Conservation (phyloP, 2,329 filamentous ascomycete genomes). For the Blastomyces emzantsi region DNA sequence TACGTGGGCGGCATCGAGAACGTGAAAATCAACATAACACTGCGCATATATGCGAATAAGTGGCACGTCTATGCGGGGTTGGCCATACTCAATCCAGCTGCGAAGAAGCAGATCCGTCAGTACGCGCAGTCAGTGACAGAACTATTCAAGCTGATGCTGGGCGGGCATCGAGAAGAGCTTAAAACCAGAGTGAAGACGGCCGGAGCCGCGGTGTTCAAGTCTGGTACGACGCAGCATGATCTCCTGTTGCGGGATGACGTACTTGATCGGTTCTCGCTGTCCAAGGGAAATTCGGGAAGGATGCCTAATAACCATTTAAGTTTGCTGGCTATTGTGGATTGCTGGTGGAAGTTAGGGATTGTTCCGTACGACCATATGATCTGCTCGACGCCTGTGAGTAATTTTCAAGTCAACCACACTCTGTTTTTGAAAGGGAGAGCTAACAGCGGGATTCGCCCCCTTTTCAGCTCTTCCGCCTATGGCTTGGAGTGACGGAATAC, state of each 20-base stretch:
- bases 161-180: slow-evolving; percentile 67
- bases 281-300: slow-evolving; percentile 55
- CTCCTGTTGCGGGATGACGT: slow-evolving; percentile 70
- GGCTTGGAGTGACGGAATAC: slow-evolving; percentile 95
- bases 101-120: slow-evolving; percentile 84
- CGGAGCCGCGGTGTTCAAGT: slow-evolving; percentile 59
- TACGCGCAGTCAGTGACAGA: slow-evolving; percentile 90
- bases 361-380: slow-evolving; percentile 99
- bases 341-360: slow-evolving; percentile 89
- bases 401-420: neutral
- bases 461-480: slow-evolving; percentile 72
- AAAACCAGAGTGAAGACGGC: slow-evolving; percentile 67
- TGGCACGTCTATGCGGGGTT: slow-evolving; percentile 99
- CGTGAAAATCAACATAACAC: slow-evolving; percentile 96
- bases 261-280: slow-evolving; percentile 80
- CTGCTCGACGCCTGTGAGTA: slow-evolving; percentile 75
- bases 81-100: slow-evolving; percentile 91
- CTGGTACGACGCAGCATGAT: slow-evolving; percentile 46
- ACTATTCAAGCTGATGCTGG: slow-evolving; percentile 94
- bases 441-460: neutral
- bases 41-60: slow-evolving; percentile 96
- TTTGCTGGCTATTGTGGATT: slow-evolving; percentile 94
- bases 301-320: slow-evolving; percentile 90
- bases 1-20: slow-evolving; percentile 98
- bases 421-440: slow-evolving; percentile 1